Conservation (phyloP, 2,329 filamentous ascomycete genomes). For the Penicillium psychrosexuale region DNA sequence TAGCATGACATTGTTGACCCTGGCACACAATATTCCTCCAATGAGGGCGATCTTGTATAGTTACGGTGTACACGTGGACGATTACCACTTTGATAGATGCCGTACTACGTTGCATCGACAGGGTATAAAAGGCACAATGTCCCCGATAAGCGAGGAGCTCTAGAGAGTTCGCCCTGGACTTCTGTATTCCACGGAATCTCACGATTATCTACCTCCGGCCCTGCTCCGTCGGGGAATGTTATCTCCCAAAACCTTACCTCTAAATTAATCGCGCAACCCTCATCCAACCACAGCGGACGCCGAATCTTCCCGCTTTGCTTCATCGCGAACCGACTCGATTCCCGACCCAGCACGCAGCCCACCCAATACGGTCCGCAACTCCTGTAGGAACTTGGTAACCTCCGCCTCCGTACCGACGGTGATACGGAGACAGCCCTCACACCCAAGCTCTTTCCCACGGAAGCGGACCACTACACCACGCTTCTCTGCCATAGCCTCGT, state of each 20-base stretch:
- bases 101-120: not conserved
- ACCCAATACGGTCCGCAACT: conserved; percentile 57
- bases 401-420: conserved; percentile 89
- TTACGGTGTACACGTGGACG: not conserved
- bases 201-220: not conserved
- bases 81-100: not conserved
- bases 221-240: not conserved
- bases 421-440: conserved; percentile 81
- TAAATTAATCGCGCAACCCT: conserved; percentile 1
- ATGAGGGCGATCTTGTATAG: not conserved
- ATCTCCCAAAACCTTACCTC: not conserved
- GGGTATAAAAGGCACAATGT: not conserved
- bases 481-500: conserved; percentile 78
- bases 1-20: no score
- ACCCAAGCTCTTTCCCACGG: conserved; percentile 87
- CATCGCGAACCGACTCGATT: conserved; percentile 34
- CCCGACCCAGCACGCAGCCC: conserved; percentile 45
- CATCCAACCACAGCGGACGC: conserved; percentile 32
- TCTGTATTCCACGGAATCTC: not conserved
- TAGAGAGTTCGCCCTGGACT: no score
- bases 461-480: conserved; percentile 91
- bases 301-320: conserved; percentile 48
- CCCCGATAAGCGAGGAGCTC: not conserved
- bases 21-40: not conserved
- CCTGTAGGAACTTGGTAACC: conserved; percentile 71